A percentile compares a stretch with the other conserved stretches of the same genome.
phyloP scores from a whole-genome alignment of 2,329 filamentous ascomycete species.

The Simplicillium aogashimaense region DNA sequence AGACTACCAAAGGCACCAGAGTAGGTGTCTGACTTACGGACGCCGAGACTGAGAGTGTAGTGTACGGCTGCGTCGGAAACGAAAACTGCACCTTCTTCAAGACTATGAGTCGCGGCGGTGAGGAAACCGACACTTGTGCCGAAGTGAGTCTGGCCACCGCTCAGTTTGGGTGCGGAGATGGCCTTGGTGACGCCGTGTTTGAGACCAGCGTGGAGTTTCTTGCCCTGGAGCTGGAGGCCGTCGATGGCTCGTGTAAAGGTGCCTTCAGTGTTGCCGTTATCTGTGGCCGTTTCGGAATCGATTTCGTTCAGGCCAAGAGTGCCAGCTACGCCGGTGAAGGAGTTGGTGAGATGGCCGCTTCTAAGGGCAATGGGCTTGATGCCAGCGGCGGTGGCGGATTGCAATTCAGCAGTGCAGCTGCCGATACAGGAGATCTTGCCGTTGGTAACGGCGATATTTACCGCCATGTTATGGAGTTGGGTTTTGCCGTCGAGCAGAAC shows the following conservation, averaged over 20 bases:
- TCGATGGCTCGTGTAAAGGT: slow-evolving; percentile 49
- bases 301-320: slow-evolving; percentile 55
- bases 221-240: slow-evolving; percentile 42
- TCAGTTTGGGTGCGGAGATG: slow-evolving; percentile 44
- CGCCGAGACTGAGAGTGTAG: slow-evolving; percentile 40
- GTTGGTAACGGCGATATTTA: slow-evolving; percentile 40
- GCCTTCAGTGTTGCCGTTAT: slow-evolving; percentile 36
- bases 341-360: slow-evolving; percentile 50
- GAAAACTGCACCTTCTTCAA: slow-evolving; percentile 42
- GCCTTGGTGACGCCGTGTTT: slow-evolving; percentile 49
- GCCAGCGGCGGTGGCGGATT: slow-evolving; percentile 20
- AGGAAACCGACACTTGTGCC: slow-evolving; percentile 51
- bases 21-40: slow-evolving; percentile 37
- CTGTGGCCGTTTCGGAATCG: slow-evolving; percentile 42
- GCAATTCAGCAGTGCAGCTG: slow-evolving; percentile 33
- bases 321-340: slow-evolving; percentile 52
- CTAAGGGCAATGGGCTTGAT: slow-evolving; percentile 34
- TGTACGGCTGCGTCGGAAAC: slow-evolving; percentile 44
- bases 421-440: slow-evolving; percentile 50
- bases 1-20: slow-evolving; percentile 43
- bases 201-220: slow-evolving; percentile 43
- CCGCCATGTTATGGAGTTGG: slow-evolving; percentile 11
- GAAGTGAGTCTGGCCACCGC: slow-evolving; percentile 31
- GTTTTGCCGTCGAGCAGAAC: slow-evolving; percentile 6
- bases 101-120: slow-evolving; percentile 35